Evolutionary conservation across 2,329 filamentous ascomycete genomes (phyloP).

Genomic region (Herpotrichia juniperi): DNA sequence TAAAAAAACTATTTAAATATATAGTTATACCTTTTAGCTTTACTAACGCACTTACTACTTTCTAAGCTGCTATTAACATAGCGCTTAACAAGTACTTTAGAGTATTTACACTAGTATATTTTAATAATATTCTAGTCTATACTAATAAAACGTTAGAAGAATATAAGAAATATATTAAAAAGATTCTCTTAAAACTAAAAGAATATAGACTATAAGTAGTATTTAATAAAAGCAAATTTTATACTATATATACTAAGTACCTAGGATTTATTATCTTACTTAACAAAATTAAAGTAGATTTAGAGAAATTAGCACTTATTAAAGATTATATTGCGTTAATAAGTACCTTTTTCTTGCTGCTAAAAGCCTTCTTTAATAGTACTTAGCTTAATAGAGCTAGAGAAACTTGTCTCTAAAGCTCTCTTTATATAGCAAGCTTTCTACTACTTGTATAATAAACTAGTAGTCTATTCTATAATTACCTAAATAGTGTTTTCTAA

Average conservation of each 20-base stretch:
- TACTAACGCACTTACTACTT: neutral
- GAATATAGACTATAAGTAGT: neutral
- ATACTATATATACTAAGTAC: neutral
- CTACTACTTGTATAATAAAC: neutral
- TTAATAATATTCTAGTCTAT: neutral
- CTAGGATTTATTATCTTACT: neutral
- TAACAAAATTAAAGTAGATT: neutral
- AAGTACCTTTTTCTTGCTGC: neutral
- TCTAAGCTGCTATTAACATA: conserved; percentile 3
- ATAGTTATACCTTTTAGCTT: conserved; percentile 1
- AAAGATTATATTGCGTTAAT: neutral
- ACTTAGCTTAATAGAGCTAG: too few species aligned
- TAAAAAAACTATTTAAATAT: conserved; percentile 1
- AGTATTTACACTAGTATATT: neutral
- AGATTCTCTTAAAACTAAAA: neutral
- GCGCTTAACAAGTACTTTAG: neutral
- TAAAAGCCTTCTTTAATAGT: neutral
- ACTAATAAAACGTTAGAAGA: neutral
- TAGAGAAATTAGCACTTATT: neutral
- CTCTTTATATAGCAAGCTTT: too few species aligned
- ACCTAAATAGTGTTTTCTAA: neutral
- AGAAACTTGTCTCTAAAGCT: too few species aligned
- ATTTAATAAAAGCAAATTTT: neutral
- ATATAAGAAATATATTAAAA: neutral
- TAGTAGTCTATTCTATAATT: neutral